phyloP scores from a whole-genome alignment of 1,284 basidiomycete genomes.

The Ustilago shanxiensis region DNA sequence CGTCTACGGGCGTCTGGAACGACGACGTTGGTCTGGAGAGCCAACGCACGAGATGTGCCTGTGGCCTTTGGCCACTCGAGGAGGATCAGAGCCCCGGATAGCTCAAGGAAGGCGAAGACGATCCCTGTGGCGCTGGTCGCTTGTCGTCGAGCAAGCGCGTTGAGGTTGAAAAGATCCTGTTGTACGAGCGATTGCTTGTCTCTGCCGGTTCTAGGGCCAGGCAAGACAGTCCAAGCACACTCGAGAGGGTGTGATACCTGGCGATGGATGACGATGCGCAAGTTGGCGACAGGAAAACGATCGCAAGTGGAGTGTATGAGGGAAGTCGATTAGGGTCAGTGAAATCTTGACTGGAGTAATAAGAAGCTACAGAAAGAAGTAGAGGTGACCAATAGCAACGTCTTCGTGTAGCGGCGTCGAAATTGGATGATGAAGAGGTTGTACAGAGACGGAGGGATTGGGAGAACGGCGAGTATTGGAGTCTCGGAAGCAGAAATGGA shows the following conservation, averaged over 20 bases:
- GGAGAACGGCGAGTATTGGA: neutral
- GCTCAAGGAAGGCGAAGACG: no score
- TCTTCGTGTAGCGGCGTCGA: neutral
- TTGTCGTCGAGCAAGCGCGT: neutral
- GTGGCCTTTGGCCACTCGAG: neutral
- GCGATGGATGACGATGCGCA: neutral
- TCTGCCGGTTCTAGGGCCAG: neutral
- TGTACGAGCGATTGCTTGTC: neutral
- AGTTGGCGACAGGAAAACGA: neutral
- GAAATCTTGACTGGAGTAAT: no score
- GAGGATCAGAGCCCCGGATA: neutral
- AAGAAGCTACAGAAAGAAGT: no score
- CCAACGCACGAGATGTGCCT: neutral
- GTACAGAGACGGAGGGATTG: neutral
- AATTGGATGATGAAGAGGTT: neutral
- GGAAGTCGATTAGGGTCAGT: neutral
- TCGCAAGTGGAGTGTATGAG: neutral
- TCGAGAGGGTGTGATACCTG: neutral
- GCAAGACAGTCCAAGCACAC: neutral
- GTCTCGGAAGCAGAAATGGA: neutral
- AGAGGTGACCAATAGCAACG: neutral
- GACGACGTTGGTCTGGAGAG: neutral
- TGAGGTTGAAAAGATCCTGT: no score
- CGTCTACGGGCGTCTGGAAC: slow-evolving; percentile 21
- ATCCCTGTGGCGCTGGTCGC: neutral